Evolutionary conservation across 2,329 filamentous ascomycete species (phyloP), one percentile per base, ranked within the genome.

Genomic region (Cytospora leucostoma): DNA sequence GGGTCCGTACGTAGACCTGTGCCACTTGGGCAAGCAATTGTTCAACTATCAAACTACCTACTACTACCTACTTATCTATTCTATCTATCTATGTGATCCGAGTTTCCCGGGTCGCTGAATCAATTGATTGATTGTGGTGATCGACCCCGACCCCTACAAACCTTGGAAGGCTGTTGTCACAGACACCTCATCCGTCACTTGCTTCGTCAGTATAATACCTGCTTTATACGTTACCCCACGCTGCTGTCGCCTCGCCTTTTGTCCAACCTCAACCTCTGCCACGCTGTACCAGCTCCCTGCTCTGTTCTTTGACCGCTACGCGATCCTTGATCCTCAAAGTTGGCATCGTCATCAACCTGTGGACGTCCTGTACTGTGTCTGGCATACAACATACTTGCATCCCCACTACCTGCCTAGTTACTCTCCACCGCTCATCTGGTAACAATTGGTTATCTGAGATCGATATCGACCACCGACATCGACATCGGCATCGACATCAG

Each of bases 241-340:
- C 51, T 33, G 37, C n/a, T 15, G 21, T 40, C 58, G 50, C 58
- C 58, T 54, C 50, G n/a, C n/a, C n/a, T n/a, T n/a, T n/a, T n/a
- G 12, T 53, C 51, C 38, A 49, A 15, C 8, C n/a, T 6, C 44
- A 47, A 19, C 44, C 17, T n/a, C n/a, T 21, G 44, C n/a, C 44
- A n/a, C n/a, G 44, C n/a, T 7, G 21, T 47, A 47, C n/a, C 7
- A 11, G n/a, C 12, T 3, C n/a, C 40, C 17, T 44, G 44, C n/a
- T 47, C 44, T 19, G 44, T 21, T 27, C 44, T 47, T 19, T 47
- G 44, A 47, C 44, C 44, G 44, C 44, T 17, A 47, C n/a, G 17
- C 40, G 44, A 47, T 27, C 27, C 27, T 27, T 27, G 27, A 21
- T 8, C 44, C 44, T 47, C 44, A 7, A 47, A 47, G 19, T n/a